Conservation (phyloP, 2,329 filamentous ascomycete species). For the Apiospora arundinis region DNA sequence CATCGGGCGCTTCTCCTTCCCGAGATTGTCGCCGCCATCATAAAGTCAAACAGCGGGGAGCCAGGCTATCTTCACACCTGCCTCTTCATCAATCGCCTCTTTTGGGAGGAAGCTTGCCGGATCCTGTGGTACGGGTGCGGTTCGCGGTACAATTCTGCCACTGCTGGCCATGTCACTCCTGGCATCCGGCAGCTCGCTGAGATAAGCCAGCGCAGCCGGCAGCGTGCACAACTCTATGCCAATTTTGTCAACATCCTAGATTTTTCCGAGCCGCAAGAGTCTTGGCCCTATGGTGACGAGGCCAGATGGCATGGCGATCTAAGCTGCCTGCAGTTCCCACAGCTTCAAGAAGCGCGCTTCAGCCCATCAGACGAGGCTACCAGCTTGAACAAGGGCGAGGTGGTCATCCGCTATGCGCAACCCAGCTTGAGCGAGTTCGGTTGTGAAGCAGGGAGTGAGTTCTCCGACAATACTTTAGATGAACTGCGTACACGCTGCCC, state of each 20-base stretch:
- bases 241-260: neutral
- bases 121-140: conserved; percentile 15
- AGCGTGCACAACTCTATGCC: conserved; percentile 6
- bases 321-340: conserved; percentile 1
- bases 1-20: conserved; percentile 12
- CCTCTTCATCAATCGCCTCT: conserved; percentile 5
- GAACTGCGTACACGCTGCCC: conserved; percentile 6
- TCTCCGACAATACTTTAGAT: neutral
- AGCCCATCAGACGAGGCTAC: neutral
- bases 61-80: conserved; percentile 8
- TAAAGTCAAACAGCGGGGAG: neutral
- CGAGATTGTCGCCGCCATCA: conserved; percentile 19
- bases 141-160: conserved; percentile 11
- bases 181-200: conserved; percentile 14
- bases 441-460: neutral
- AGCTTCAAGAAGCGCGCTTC: neutral
- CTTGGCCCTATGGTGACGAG: conserved; percentile 6
- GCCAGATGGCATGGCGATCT: neutral
- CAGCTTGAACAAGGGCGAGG: neutral
- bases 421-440: neutral
- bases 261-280: neutral
- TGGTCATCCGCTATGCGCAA: neutral
- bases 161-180: conserved; percentile 8
- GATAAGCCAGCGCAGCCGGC: conserved; percentile 8
- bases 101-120: neutral